A percentile compares a stretch with the other conserved stretches of the same genome.
Conservation (phyloP, 805 yeast species). For the Barnettozyma wickerhamii region DNA sequence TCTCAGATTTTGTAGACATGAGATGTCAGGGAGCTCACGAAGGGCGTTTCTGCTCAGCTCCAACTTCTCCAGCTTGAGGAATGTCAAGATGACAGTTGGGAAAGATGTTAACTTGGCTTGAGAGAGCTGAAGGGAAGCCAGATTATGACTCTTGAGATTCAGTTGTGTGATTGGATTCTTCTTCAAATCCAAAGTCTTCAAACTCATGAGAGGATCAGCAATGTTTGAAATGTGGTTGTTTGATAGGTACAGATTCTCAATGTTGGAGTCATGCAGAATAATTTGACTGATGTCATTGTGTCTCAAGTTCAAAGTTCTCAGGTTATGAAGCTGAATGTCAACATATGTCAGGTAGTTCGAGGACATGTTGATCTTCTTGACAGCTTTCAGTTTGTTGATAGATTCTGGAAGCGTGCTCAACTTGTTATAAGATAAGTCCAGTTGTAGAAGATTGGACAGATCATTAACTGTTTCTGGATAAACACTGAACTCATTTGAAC, state of each 20-base stretch:
- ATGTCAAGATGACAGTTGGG: constrained; percentile 56
- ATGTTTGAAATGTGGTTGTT: constrained; percentile 74
- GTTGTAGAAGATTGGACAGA: constrained; percentile 52
- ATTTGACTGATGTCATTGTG: constrained; percentile 54
- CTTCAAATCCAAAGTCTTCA: constrained; percentile 69
- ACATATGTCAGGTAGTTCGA: constrained; percentile 54
- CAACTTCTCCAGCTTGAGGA: constrained; percentile 67
- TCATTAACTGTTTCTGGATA: constrained; percentile 66
- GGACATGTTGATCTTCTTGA: constrained; percentile 68
- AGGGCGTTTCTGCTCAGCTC: constrained; percentile 79
- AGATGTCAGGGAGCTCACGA: constrained; percentile 71
- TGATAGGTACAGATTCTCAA: constrained; percentile 70
- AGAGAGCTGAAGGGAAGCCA: constrained; percentile 70
- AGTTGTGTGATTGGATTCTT: constrained; percentile 81
- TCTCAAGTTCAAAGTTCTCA: constrained; percentile 73
- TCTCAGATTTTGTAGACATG: constrained; percentile 51
- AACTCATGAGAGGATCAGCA: constrained; percentile 53
- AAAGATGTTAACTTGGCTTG: constrained; percentile 80
- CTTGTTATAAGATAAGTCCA: constrained; percentile 81
- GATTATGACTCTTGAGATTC: constrained; percentile 46
- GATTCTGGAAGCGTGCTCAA: constrained; percentile 57
- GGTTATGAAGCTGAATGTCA: constrained; percentile 41
- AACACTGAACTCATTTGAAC: constrained; percentile 66
- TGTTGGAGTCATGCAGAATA: constrained; percentile 40
- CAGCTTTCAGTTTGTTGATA: constrained; percentile 51